Conservation (phyloP, 352 stramenopile species). For the Stramenopiles sp. region DNA sequence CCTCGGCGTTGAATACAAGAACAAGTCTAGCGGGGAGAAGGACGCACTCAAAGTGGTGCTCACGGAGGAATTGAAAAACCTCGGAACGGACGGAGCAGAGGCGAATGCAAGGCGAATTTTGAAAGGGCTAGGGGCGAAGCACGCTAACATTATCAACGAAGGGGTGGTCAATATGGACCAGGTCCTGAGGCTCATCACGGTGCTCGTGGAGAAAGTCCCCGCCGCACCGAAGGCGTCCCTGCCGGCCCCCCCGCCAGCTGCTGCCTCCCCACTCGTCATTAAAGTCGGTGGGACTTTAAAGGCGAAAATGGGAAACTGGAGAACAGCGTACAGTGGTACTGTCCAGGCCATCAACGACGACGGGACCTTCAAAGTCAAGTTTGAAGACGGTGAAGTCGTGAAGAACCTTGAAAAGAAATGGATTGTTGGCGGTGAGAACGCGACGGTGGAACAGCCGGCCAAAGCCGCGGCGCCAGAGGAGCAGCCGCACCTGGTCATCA, state of each 20-base stretch:
- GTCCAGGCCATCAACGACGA: not conserved
- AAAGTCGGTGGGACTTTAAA: not conserved
- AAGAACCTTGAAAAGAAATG: not conserved
- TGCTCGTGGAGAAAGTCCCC: not conserved
- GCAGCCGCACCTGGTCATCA: not conserved
- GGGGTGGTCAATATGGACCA: not conserved
- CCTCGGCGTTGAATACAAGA: not conserved
- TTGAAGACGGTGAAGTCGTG: not conserved
- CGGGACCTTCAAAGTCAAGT: not conserved
- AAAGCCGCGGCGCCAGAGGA: not conserved
- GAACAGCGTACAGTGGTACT: not conserved
- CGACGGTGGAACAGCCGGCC: not conserved
- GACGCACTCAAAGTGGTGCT: not conserved
- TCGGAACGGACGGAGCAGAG: not conserved
- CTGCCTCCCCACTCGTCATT: not conserved
- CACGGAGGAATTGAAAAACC: not conserved
- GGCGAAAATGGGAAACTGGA: not conserved
- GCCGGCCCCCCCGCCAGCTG: not conserved
- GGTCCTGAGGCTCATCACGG: not conserved
- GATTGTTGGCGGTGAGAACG: not conserved
- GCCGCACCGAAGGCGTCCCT: not conserved
- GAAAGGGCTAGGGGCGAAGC: not conserved
- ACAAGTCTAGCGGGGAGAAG: not conserved
- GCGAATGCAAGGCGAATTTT: too few species aligned
- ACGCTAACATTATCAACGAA: not conserved